Conservation (phyloP, 2,329 filamentous ascomycete species). For the Graphium sp. region DNA sequence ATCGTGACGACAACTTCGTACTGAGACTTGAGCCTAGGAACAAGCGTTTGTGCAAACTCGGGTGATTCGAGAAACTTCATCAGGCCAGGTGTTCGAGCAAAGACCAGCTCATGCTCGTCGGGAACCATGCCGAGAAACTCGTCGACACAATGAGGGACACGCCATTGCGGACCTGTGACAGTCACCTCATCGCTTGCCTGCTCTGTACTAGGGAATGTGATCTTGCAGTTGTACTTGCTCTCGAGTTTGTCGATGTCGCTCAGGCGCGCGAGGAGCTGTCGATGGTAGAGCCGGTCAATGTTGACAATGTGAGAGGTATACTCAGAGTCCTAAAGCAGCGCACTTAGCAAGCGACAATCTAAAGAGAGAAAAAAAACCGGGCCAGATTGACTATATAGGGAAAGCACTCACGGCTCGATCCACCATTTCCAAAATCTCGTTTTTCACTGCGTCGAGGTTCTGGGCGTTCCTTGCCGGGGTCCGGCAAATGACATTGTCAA, state of each 20-base stretch:
- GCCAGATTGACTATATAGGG: constrained; percentile 1
- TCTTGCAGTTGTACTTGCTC: constrained; percentile 99
- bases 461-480: constrained; percentile 94
- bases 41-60: constrained; percentile 65
- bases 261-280: constrained; percentile 78
- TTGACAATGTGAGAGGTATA: constrained; percentile 89
- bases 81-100: constrained; percentile 60
- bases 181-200: constrained; percentile 92
- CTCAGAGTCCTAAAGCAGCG: constrained; percentile 60
- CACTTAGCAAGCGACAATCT: background rate
- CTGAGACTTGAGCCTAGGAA: constrained; percentile 73
- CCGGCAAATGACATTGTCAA: constrained; percentile 97
- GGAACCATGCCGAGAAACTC: constrained; percentile 96
- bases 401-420: constrained; percentile 61
- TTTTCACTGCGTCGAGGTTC: constrained; percentile 92
- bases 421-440: constrained; percentile 99
- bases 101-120: constrained; percentile 80
- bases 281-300: constrained; percentile 88
- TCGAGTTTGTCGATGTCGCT: constrained; percentile 85
- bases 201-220: constrained; percentile 94
- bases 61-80: constrained; percentile 68
- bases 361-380: constrained; percentile 1
- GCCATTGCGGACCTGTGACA: constrained; percentile 92
- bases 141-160: constrained; percentile 92
- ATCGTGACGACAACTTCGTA: constrained; percentile 81